These are phyloP conservation scores for Prinsepia uniflora DNA, from an alignment of 306 rosid genomes.

Conservation along the genomic window DNA sequence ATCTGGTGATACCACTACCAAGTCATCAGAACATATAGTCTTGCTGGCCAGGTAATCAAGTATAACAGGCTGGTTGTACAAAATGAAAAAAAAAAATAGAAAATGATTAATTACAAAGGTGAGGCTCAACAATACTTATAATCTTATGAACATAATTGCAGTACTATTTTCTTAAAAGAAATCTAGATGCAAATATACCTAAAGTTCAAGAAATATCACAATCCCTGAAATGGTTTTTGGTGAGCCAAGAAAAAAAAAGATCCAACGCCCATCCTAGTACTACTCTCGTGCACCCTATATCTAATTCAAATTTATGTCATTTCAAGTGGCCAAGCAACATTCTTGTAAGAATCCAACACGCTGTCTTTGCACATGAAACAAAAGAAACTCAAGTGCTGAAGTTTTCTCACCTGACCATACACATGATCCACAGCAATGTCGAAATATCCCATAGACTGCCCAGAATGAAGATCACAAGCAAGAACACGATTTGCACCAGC, in stretches of 20 bases:
- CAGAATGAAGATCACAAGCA: conserved; percentile 98
- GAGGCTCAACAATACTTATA: neutral
- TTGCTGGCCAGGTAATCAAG: conserved; percentile 99
- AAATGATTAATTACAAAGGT: neutral
- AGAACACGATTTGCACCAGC: conserved; percentile 99
- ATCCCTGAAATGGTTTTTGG: neutral
- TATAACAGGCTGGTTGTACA: conserved; percentile 80
- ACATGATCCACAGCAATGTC: conserved; percentile 99
- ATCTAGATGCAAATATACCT: neutral
- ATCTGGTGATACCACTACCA: conserved; percentile 98
- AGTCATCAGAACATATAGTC: conserved; percentile 79
- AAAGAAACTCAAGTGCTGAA: neutral
- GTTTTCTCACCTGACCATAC: conserved; percentile 73
- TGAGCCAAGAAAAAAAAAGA: too few relatives aligned
- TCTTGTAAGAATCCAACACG: conserved; percentile 5
- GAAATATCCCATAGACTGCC: conserved; percentile 98
- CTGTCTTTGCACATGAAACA: neutral
- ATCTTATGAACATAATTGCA: neutral
- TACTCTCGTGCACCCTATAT: too few relatives aligned
- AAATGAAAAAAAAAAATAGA: conserved; percentile 18
- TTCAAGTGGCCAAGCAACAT: conserved; percentile 8
- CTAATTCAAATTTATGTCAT: neutral
- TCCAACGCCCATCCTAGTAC: too few relatives aligned
- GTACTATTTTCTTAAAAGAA: neutral
- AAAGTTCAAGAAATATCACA: neutral